phyloP scores from a whole-genome alignment of 306 rosid species.

The Citrullus amarus region DNA sequence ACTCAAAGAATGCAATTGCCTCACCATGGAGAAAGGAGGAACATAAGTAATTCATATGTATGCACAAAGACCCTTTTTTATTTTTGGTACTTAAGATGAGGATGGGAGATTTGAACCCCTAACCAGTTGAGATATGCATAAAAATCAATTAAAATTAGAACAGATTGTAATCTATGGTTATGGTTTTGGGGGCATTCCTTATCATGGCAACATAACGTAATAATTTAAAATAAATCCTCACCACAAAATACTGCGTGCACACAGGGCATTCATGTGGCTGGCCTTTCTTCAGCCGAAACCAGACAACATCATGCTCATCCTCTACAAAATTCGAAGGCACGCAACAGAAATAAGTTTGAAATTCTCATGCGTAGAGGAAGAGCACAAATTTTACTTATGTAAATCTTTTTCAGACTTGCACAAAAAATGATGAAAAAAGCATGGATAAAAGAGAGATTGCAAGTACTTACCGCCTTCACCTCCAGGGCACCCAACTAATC shows the following conservation, averaged over 20 bases:
- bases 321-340: constrained; percentile 6
- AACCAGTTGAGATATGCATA: no score
- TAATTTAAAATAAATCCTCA: not conserved
- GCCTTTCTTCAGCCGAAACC: constrained; percentile 48
- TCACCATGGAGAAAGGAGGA: not conserved
- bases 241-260: constrained; percentile 33
- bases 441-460: not conserved
- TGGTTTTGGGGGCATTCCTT: not conserved
- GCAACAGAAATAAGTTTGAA: not conserved
- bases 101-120: no score
- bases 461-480: constrained; percentile 24
- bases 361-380: not conserved
- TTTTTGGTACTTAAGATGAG: no score
- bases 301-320: constrained; percentile 45
- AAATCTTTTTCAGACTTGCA: not conserved
- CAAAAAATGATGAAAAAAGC: not conserved
- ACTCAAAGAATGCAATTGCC: no score
- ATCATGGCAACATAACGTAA: not conserved
- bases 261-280: constrained; percentile 35
- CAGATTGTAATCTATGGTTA: not conserved
- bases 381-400: not conserved
- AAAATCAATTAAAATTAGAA: no score
- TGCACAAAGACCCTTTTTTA: no score
- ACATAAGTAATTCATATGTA: no score
- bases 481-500: constrained; percentile 47